Evolutionary conservation across 2,329 filamentous ascomycete genomes (phyloP), one percentile per base, ranked within the genome.

Genomic region (Tolypocladium sp.): DNA sequence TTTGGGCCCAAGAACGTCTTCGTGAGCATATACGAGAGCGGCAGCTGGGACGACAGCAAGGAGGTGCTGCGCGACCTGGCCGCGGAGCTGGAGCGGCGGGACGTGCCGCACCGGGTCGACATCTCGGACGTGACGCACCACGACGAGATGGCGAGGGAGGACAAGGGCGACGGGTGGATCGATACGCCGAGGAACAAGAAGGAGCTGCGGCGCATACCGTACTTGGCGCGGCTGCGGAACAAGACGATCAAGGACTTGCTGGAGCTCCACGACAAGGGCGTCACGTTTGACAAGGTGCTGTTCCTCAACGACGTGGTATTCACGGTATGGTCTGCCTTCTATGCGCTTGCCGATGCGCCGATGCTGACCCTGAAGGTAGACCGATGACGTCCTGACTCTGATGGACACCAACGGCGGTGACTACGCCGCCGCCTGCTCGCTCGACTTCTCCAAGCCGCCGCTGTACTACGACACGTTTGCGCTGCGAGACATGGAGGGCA

Each of bases 1-100:
- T 73, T 90, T 4, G 87, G 87, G 0, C 72, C 79, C 0, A 76
- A 83, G 3, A 89, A 90, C 67, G 82, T 90, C 2, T 90, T 82
- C 67, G 79, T 91, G 46, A 85, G 82, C 61, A 79, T 90, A 37
- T 81, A 83, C 60, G 88, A 91, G 70, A 87, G 84, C 65, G 87
- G 87, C 6, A 88, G 84, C 67, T 85, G 81, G 74, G 88, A 91
- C 68, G 77, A 85, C 60, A 89, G 83, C 22, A 90, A 90, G 70
- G 79, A 74, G 20, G 82, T 81, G 8, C 72, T 91, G 63, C 72
- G 69, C 27, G 76, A 81, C 30, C 73, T 91, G 35, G 84, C 88
- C 59, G 64, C 62, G 1, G 71, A 80, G 58, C 73, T 90, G 12
- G 81, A 77, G 10, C 68, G 68, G 15, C 65, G 83, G 20, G 78